Evolutionary conservation across 495 filamentous ascomycete species (phyloP).

Genomic region (Hyaloscypha hepaticicola): DNA sequence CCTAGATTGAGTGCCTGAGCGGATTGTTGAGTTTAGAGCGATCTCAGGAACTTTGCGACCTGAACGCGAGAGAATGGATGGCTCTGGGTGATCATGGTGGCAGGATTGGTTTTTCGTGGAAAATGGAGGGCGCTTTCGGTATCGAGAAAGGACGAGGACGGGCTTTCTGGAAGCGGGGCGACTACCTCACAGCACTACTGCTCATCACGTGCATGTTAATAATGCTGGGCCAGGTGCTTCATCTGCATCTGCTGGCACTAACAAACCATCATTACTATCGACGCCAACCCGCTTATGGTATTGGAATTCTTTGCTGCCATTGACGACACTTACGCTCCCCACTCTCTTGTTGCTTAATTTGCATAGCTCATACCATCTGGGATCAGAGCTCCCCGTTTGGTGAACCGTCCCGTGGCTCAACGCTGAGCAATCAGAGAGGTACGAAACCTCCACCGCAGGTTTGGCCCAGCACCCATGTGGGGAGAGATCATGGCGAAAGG

Average conservation of each 20-base stretch:
- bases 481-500: background rate
- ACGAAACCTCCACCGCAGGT: conserved; percentile 13
- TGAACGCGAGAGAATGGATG: conserved; percentile 3
- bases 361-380: background rate
- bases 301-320: conserved; percentile 5
- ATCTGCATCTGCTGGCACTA: conserved; percentile 13
- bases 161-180: background rate
- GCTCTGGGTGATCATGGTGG: conserved; percentile 23
- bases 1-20: conserved; percentile 9
- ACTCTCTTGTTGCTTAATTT: background rate
- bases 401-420: conserved; percentile 10
- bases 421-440: conserved; percentile 19
- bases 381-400: background rate
- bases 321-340: background rate
- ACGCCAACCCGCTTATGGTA: conserved; percentile 4
- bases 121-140: background rate
- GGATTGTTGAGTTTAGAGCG: conserved; percentile 23
- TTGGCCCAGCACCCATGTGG: background rate
- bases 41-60: conserved; percentile 14
- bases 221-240: background rate
- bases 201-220: background rate
- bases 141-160: conserved; percentile 3
- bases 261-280: conserved; percentile 10
- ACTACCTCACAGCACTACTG: background rate
- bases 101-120: conserved; percentile 6